Evolutionary conservation across 345 rosid genomes (phyloP).

Genomic region (Citrus medica): DNA sequence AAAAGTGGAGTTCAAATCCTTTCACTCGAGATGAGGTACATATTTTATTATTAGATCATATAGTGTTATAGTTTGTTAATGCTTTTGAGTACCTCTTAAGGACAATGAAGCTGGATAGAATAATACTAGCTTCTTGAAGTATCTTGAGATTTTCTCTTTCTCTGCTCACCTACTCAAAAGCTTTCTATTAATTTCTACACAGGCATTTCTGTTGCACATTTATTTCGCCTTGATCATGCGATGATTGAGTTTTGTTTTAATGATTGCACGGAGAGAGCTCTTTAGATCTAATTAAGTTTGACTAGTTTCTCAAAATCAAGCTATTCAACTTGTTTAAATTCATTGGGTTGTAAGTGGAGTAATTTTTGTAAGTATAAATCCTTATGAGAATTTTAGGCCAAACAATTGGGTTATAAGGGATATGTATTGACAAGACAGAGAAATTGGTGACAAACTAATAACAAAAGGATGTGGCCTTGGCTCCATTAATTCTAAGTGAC

Average conservation of each 20-base stretch:
- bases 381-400: neutral
- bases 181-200: constrained; percentile 11
- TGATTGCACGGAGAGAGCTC: neutral
- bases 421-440: neutral
- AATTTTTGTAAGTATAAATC: too few relatives aligned
- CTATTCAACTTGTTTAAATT: neutral
- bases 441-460: neutral
- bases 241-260: neutral
- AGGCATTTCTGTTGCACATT: constrained; percentile 17
- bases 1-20: too few relatives aligned
- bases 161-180: constrained; percentile 9
- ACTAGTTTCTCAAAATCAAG: neutral
- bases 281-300: neutral
- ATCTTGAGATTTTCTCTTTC: neutral
- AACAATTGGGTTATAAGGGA: neutral
- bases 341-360: neutral
- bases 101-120: neutral
- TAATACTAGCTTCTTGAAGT: neutral
- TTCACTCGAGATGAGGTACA: too few relatives aligned
- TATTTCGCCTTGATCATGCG: constrained; percentile 13
- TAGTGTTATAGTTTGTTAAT: too few relatives aligned
- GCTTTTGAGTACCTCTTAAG: too few relatives aligned
- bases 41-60: too few relatives aligned
- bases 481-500: neutral
- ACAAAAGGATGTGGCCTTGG: neutral